Percentiles rank a stretch among this genome's conserved stretches.
phyloP scores from a whole-genome alignment of 148 eudicot genomes.

The Silene uniflora region DNA sequence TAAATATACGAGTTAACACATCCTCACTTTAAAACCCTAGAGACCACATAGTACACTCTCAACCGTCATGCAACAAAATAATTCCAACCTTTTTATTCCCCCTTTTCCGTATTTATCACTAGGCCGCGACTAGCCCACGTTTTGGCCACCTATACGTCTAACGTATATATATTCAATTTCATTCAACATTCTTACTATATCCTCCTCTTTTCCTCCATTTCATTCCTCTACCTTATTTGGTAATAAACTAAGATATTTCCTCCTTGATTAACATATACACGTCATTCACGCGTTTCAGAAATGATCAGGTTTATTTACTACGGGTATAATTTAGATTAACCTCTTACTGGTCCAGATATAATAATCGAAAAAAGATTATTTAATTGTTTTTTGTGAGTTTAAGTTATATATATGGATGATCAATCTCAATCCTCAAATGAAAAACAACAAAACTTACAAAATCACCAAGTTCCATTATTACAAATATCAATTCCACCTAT shows the following conservation, averaged over 20 bases:
- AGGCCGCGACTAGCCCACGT: slow-evolving; percentile 29
- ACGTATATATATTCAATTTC: slow-evolving; percentile 7
- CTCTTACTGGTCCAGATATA: too few relatives aligned
- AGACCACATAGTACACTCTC: not conserved
- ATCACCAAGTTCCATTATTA: not conserved
- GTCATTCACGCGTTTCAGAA: too few relatives aligned
- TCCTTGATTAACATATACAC: too few relatives aligned
- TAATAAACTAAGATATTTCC: too few relatives aligned
- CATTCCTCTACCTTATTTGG: too few relatives aligned
- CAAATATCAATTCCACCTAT: not conserved
- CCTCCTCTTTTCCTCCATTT: too few relatives aligned
- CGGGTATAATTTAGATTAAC: too few relatives aligned
- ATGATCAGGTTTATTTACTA: too few relatives aligned
- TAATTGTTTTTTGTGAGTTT: too few relatives aligned
- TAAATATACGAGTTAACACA: not conserved
- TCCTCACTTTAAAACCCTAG: slow-evolving; percentile 9
- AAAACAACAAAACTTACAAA: not conserved
- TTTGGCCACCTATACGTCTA: not conserved
- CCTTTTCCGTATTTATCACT: not conserved
- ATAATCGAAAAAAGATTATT: too few relatives aligned
- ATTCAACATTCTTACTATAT: not conserved
- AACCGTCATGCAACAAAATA: slow-evolving; percentile 1
- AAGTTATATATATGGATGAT: slow-evolving; percentile 15
- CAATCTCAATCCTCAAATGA: slow-evolving; percentile 1
- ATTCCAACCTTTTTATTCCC: not conserved